Conservation (phyloP, 352 stramenopile genomes). For the Phytophthora vignae region DNA sequence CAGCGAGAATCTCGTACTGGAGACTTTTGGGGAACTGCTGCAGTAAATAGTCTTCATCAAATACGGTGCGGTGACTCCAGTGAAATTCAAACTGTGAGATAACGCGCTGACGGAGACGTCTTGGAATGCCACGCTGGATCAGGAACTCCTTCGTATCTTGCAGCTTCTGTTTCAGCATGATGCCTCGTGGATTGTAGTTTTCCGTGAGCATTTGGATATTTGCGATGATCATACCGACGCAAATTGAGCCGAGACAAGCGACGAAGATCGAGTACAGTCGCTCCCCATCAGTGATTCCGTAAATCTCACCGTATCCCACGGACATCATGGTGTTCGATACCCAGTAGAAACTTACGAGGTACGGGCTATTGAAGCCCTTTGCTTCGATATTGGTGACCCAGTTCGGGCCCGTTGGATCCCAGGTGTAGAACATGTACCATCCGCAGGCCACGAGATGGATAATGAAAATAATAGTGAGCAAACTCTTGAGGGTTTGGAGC, state of each 20-base stretch:
- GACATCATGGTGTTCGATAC: constrained; percentile 95
- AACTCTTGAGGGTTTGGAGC: constrained; percentile 72
- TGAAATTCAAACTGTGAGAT: constrained; percentile 88
- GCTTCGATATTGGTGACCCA: constrained; percentile 70
- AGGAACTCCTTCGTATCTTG: constrained; percentile 87
- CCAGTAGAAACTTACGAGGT: constrained; percentile 93
- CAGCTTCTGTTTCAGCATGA: constrained; percentile 78
- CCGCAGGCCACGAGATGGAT: constrained; percentile 79
- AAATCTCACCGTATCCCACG: constrained; percentile 93
- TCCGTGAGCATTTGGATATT: constrained; percentile 94
- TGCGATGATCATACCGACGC: constrained; percentile 93
- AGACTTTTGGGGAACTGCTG: constrained; percentile 72
- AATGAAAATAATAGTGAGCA: constrained; percentile 80
- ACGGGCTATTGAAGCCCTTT: constrained; percentile 67
- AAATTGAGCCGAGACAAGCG: constrained; percentile 85
- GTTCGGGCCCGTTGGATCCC: constrained; percentile 70
- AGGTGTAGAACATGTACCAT: constrained; percentile 88
- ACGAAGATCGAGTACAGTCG: constrained; percentile 88
- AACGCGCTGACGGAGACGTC: constrained; percentile 68
- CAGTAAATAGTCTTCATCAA: constrained; percentile 76
- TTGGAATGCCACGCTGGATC: constrained; percentile 70
- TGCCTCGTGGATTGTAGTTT: constrained; percentile 87
- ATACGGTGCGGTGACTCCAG: constrained; percentile 75
- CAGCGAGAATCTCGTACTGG: constrained; percentile 83
- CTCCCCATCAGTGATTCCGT: constrained; percentile 79